Conservation (phyloP, 2,329 filamentous ascomycete genomes). For the Drechslerella dactyloides region DNA sequence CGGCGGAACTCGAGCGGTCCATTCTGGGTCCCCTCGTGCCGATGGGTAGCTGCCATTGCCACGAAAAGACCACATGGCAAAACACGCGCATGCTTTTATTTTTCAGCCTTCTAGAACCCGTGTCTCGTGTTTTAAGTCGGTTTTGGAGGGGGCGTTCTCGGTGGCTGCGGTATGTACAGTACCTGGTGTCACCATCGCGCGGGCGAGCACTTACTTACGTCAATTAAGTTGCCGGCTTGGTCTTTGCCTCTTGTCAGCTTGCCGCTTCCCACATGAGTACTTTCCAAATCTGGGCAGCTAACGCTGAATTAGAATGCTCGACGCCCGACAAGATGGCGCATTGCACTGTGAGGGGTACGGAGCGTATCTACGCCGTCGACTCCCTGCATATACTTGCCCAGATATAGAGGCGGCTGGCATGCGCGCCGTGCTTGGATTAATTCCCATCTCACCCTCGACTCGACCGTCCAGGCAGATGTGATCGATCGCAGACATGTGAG, state of each 20-base stretch:
- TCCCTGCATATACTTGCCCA: too few relatives aligned
- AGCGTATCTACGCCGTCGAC: too few relatives aligned
- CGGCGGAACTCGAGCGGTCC: conserved; percentile 6
- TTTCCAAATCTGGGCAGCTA: conserved; percentile 6
- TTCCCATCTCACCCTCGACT: background rate
- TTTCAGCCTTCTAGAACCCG: conserved; percentile 45
- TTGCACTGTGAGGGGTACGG: too few relatives aligned
- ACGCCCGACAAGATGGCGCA: background rate
- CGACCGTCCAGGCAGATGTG: background rate
- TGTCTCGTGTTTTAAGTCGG: conserved; percentile 20
- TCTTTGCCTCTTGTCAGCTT: background rate
- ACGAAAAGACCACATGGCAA: conserved; percentile 27
- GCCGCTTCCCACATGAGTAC: background rate
- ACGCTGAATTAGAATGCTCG: background rate
- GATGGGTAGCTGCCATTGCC: conserved; percentile 9
- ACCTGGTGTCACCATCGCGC: background rate
- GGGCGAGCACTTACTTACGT: background rate
- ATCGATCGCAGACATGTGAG: background rate
- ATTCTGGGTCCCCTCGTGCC: conserved; percentile 13
- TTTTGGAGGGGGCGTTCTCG: conserved; percentile 11
- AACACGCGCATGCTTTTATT: conserved; percentile 15
- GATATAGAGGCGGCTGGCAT: background rate
- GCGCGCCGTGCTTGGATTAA: background rate
- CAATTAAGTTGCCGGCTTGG: conserved; percentile 1
- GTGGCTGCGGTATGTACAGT: background rate